phyloP scores from a whole-genome alignment of 2,329 filamentous ascomycete genomes.

The Botryosphaeria agaves region DNA sequence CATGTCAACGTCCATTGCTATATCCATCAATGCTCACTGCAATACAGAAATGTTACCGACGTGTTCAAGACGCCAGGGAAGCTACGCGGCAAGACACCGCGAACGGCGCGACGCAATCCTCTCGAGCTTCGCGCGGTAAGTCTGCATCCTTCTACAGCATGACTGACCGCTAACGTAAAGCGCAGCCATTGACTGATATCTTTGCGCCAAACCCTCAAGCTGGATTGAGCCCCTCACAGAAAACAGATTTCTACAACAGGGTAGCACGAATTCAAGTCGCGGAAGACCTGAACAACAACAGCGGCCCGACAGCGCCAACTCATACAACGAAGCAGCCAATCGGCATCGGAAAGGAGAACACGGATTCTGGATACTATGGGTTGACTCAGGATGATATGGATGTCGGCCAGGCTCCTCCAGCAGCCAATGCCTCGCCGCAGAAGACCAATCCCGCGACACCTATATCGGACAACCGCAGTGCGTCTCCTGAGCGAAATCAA shows the following conservation, averaged over 20 bases:
- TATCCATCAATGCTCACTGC: slow-evolving; percentile 11
- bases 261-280: slow-evolving; percentile 43
- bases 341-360: slow-evolving; percentile 16
- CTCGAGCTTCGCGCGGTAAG: slow-evolving; percentile 47
- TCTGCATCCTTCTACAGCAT: slow-evolving; percentile 39
- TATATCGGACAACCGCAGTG: no score
- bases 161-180: slow-evolving; percentile 30
- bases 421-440: slow-evolving; percentile 12
- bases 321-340: slow-evolving; percentile 2
- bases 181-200: slow-evolving; percentile 30
- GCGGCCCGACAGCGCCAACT: slow-evolving; percentile 3
- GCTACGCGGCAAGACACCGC: slow-evolving; percentile 63
- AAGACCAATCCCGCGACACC: no score
- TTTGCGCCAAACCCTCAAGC: slow-evolving; percentile 25
- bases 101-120: slow-evolving; percentile 41
- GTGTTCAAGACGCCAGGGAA: slow-evolving; percentile 92
- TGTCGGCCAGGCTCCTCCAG: slow-evolving; percentile 9
- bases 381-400: slow-evolving; percentile 39
- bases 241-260: slow-evolving; percentile 32
- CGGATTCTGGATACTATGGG: slow-evolving; percentile 57
- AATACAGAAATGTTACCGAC: slow-evolving; percentile 64
- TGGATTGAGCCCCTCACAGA: slow-evolving; percentile 35
- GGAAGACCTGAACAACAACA: slow-evolving; percentile 29
- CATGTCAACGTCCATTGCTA: slow-evolving; percentile 2
- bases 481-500: no score